Evolutionary conservation across 2,329 filamentous ascomycete genomes (phyloP), one percentile per base, ranked within the genome.

Genomic region (Sporothrix variecibatus): DNA sequence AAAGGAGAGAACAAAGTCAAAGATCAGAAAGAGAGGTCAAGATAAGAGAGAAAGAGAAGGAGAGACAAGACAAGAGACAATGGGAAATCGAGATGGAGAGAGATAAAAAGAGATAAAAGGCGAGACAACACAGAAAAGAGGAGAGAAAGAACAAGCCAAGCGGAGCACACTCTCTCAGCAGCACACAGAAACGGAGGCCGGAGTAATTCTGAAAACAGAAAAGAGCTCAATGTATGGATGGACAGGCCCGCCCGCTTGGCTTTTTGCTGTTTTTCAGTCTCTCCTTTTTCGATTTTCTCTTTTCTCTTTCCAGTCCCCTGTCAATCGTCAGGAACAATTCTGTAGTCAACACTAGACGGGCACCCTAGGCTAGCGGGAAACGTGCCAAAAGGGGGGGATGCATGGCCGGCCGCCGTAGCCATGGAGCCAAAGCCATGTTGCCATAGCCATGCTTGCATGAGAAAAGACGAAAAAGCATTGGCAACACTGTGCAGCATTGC

Each of bases 321-420:
- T 34, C 64, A 49, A 28, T 68, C 64, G 17, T 11, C 40, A 31
- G 40, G 43, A 49, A 38, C 53, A 49, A 40, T 38, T 31, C 28
- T 70, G 67, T 40, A 70, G 67, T 4, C 56, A 15, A 34, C 11
- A 28, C 26, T 20, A 20, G 26, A 31, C 56, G 34, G 28, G 38
- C 11, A 46, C 43, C 62, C 64, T 34, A 20, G 34, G 9, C 68
- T 58, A 58, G 68, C 49, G n/a, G 31, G 17, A 56, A 67, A 71
- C 49, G 23, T 58, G 68, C 68, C 68, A 71, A 71, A 58, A 58
- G 68, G 67, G 49, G 68, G 46, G 28, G 15, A 26, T 34, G 46
- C 46, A 53, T 70, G 67, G 11, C 26, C 26, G 62, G 38, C 58
- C 58, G 34, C 60, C 49, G 46, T 7, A 49, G 38, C 38, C 38